A percentile compares a stretch with the other conserved stretches of the same genome.
Conservation (phyloP, 176 grass and related monocot genomes). For the Hordeum marinum region DNA sequence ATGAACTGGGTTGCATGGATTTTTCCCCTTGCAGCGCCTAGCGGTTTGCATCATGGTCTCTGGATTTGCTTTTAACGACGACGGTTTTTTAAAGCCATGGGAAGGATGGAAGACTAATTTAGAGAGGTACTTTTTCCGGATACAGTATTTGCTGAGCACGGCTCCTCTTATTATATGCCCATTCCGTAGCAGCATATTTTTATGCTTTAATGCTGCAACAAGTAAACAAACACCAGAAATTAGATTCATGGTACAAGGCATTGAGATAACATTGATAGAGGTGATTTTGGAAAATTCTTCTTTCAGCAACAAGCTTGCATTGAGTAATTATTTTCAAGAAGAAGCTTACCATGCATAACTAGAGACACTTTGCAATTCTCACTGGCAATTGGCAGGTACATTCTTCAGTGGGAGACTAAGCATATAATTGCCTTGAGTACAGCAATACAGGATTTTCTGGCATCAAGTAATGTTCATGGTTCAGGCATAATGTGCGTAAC, state of each 20-base stretch:
- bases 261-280: neutral
- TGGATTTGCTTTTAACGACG: slow-evolving; percentile 73
- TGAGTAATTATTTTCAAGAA: neutral
- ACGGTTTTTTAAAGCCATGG: slow-evolving; percentile 87
- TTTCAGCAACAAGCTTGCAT: neutral
- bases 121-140: slow-evolving; percentile 58
- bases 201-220: neutral
- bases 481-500: neutral
- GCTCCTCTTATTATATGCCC: neutral
- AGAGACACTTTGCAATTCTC: neutral
- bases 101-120: slow-evolving; percentile 81
- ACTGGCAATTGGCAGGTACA: slow-evolving; percentile 53
- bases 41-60: slow-evolving; percentile 76
- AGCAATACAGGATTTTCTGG: slow-evolving; percentile 89
- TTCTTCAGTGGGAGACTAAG: slow-evolving; percentile 86
- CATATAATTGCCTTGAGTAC: slow-evolving; percentile 81
- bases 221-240: neutral
- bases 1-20: slow-evolving; percentile 14
- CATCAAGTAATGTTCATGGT: slow-evolving; percentile 60
- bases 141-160: slow-evolving; percentile 3
- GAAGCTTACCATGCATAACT: neutral
- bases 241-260: neutral
- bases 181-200: neutral
- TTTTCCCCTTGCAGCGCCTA: slow-evolving; percentile 62
- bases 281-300: neutral